phyloP scores from a whole-genome alignment of 768 basidiomycete genomes.

The Rhizopogon sp. region DNA sequence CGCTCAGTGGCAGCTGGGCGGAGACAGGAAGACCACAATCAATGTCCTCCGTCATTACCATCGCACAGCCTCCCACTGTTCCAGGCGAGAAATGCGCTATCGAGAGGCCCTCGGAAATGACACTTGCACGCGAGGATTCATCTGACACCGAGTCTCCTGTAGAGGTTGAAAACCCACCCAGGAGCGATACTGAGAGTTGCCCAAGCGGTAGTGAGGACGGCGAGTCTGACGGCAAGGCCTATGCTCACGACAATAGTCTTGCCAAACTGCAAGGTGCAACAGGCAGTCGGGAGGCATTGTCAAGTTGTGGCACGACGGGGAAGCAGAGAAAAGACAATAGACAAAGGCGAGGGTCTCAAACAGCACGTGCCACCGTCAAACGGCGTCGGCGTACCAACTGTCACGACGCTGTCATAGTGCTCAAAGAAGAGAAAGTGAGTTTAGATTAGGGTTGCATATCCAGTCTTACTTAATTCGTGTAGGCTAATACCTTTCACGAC shows the following conservation, averaged over 20 bases:
- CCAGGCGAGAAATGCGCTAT: slow-evolving; percentile 43
- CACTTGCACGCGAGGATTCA: slow-evolving; percentile 53
- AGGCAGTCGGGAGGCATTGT: neutral
- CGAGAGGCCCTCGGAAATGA: slow-evolving; percentile 48
- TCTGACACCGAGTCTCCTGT: slow-evolving; percentile 39
- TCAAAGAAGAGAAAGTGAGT: slow-evolving; percentile 82
- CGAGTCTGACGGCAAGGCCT: slow-evolving; percentile 25
- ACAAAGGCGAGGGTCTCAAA: slow-evolving; percentile 16
- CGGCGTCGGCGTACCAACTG: slow-evolving; percentile 40
- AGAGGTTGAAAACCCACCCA: slow-evolving; percentile 31
- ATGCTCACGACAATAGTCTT: slow-evolving; percentile 48
- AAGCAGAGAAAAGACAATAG: slow-evolving; percentile 15
- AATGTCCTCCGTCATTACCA: slow-evolving; percentile 80
- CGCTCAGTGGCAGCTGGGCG: slow-evolving; percentile 87
- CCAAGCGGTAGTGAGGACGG: slow-evolving; percentile 28
- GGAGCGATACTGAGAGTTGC: slow-evolving; percentile 27
- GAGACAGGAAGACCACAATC: slow-evolving; percentile 80
- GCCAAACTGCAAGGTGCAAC: slow-evolving; percentile 50
- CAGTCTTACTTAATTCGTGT: neutral
- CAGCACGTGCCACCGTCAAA: slow-evolving; percentile 36
- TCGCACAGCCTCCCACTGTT: slow-evolving; percentile 65
- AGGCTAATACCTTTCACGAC: slow-evolving; percentile 88
- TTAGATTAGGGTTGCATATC: slow-evolving; percentile 1
- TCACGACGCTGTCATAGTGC: slow-evolving; percentile 80
- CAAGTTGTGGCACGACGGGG: slow-evolving; percentile 19